Evolutionary conservation across 305 asterid species (phyloP), one percentile per base, ranked within the genome.

Genomic region (Caryopteris hybrid): DNA sequence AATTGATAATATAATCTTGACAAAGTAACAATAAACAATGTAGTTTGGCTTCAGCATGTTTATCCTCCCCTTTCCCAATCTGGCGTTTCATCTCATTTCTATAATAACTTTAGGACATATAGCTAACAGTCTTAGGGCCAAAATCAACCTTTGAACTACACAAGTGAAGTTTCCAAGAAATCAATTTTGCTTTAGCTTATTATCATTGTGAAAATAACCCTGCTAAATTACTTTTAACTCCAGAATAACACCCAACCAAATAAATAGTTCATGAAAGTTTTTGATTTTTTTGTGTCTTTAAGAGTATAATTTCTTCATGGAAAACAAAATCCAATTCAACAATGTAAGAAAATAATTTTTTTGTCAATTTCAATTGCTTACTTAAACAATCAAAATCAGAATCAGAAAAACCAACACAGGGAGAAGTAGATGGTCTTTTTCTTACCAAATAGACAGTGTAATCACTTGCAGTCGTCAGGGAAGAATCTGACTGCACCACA

Each of bases 401-500:
- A 5, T 34, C 7, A 38, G 66, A 66, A 52, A 39, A 53, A 63
- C 50, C 22, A 63, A 16, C 38, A 65, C 42, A 57, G 38, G 42
- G 52, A 51, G 18, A 64, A 66, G 43, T 43, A 60, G 46, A 60
- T 41, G 46, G 9, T 42, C 27, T 53, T 14, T 11, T 1, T 21
- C 76, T 71, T 75, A 86, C 98, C 75, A 46, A 73, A 69, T 85
- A 86, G 61, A 78, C 75, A 54, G 33, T n/a, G 78, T 68, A 70
- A 48, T 53, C 78, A 76, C 70, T 76, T 31, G 76, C 72, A 39
- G 75, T 48, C 71, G 58, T 13, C 52, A 61, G 9, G 20, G 83
- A 68, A 60, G 78, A 76, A 33, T 79, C 74, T 63, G 86, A 58
- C 59, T 42, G 78, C 53, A 48, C 71, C 63, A 46, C 78, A 64